Conservation (phyloP, 306 rosid genomes). For the Purshia tridentata region DNA sequence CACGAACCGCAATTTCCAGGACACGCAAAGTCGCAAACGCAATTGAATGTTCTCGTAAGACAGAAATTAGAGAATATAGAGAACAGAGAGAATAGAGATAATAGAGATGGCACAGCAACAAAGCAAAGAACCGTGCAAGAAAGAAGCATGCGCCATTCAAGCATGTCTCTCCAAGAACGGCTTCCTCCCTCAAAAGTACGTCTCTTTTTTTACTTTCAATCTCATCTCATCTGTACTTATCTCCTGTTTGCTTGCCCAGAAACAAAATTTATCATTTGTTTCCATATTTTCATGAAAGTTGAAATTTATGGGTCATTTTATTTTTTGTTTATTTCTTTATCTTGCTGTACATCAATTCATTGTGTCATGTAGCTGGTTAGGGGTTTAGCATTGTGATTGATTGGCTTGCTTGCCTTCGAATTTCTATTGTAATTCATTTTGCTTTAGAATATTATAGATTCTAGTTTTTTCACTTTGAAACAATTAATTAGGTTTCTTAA, state of each 20-base stretch:
- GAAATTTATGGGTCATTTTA: background rate
- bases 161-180: conserved; percentile 87
- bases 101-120: conserved; percentile 49
- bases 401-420: background rate
- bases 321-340: background rate
- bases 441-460: background rate
- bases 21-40: too few relatives aligned
- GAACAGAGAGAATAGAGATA: background rate
- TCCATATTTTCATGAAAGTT: background rate
- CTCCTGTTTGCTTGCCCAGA: conserved; percentile 14
- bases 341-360: too few relatives aligned
- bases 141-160: conserved; percentile 92
- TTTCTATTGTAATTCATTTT: too few relatives aligned
- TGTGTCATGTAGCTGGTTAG: background rate
- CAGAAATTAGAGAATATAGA: background rate
- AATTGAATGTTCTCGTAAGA: too few relatives aligned
- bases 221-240: background rate
- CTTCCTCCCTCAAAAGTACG: conserved; percentile 68
- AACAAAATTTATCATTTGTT: background rate
- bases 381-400: background rate
- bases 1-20: too few relatives aligned
- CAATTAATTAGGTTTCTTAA: background rate
- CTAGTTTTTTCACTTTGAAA: background rate
- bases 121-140: conserved; percentile 91
- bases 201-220: background rate